These are phyloP conservation scores for Claviceps capensis DNA, from an alignment of 2,329 filamentous ascomycete species.

Conservation along the genomic window DNA sequence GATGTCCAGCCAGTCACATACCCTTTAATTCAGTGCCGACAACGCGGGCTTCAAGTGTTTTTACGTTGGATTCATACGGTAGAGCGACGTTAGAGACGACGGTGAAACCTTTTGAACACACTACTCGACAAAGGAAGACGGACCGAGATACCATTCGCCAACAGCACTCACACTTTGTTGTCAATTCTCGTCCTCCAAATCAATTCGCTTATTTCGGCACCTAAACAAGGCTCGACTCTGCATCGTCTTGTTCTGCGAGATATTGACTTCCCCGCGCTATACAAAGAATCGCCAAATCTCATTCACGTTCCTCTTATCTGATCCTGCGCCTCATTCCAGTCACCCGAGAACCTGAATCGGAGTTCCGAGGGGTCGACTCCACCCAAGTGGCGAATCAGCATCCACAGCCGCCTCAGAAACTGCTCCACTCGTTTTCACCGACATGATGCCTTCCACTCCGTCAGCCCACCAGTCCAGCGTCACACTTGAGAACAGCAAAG, in stretches of 20 bases:
- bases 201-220: not conserved
- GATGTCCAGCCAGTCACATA: not conserved
- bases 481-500: not conserved
- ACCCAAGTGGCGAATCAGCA: conserved; percentile 3
- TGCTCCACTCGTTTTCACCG: conserved; percentile 4
- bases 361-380: conserved; percentile 13
- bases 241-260: not conserved
- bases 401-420: conserved; percentile 4
- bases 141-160: not conserved
- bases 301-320: conserved; percentile 3
- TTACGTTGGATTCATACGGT: not conserved
- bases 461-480: not conserved
- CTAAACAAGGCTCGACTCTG: not conserved
- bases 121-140: not conserved
- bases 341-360: conserved; percentile 10
- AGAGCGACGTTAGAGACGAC: not conserved
- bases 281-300: not conserved
- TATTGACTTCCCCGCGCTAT: not conserved
- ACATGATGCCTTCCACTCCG: conserved; percentile 14
- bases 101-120: not conserved
- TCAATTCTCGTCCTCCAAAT: not conserved
- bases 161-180: not conserved
- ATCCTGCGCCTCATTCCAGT: conserved; percentile 1
- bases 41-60: not conserved
- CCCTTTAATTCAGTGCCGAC: not conserved